Percentiles rank a stretch among this genome's conserved stretches.
Conservation (phyloP, 2,329 filamentous ascomycete genomes). For the Phymatotrichopsis omnivora region DNA sequence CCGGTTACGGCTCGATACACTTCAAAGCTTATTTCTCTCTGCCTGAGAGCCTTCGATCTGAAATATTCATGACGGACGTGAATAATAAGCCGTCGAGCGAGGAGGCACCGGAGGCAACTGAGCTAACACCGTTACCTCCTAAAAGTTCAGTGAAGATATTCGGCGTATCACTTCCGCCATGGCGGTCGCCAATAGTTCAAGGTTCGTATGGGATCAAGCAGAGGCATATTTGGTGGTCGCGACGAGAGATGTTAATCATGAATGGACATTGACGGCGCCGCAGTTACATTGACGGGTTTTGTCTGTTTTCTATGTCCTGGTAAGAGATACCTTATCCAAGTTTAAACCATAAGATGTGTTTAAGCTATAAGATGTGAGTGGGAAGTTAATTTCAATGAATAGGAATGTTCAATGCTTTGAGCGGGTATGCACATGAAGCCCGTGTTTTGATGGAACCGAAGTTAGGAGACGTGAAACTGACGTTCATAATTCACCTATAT, state of each 20-base stretch:
- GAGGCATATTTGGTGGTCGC: neutral
- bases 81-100: too few species aligned
- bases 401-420: conserved; percentile 29
- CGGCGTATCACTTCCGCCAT: conserved; percentile 23
- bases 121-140: conserved; percentile 1
- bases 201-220: conserved; percentile 9
- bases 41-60: too few species aligned
- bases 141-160: conserved; percentile 16
- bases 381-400: conserved; percentile 1
- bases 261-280: neutral
- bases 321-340: conserved; percentile 7
- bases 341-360: neutral
- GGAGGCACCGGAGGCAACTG: neutral
- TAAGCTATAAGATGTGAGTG: neutral
- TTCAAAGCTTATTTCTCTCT: too few species aligned
- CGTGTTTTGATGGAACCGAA: neutral
- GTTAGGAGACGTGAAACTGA: neutral
- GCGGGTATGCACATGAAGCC: too few species aligned
- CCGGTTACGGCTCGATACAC: too few species aligned
- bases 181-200: conserved; percentile 25
- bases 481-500: conserved; percentile 2
- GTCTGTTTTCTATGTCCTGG: conserved; percentile 29
- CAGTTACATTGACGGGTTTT: conserved; percentile 27
- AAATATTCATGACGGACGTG: too few species aligned
- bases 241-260: neutral